These are phyloP conservation scores for Paradendryphiella salina DNA, from an alignment of 2,329 filamentous ascomycete genomes.

Conservation along the genomic window DNA sequence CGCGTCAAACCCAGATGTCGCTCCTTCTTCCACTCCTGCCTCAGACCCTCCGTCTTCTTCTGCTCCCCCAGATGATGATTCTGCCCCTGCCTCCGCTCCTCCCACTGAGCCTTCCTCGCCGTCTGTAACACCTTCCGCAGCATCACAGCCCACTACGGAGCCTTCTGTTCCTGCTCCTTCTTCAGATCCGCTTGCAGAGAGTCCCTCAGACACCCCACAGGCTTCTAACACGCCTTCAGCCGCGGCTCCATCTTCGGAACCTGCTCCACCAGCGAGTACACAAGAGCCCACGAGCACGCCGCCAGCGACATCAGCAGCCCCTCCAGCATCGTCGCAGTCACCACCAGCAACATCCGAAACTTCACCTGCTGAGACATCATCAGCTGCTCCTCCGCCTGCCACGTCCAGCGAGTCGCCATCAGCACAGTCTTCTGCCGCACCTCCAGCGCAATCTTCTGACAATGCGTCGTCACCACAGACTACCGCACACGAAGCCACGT, in stretches of 20 bases:
- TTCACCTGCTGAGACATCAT: background rate
- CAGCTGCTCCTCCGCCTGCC: constrained; percentile 11
- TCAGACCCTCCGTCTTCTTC: constrained; percentile 13
- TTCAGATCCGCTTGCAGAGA: constrained; percentile 20
- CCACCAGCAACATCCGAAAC: constrained; percentile 12
- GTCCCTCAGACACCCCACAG: constrained; percentile 16
- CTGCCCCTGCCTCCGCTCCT: constrained; percentile 9
- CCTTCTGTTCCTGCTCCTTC: constrained; percentile 20
- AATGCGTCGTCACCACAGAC: constrained; percentile 7
- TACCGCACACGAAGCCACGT: constrained; percentile 10
- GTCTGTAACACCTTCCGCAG: constrained; percentile 29
- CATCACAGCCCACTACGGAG: constrained; percentile 26
- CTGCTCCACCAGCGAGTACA: constrained; percentile 13
- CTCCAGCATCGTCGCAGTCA: constrained; percentile 16
- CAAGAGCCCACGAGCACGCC: constrained; percentile 13
- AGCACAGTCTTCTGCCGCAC: constrained; percentile 14
- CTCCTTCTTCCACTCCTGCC: constrained; percentile 14
- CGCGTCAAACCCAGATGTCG: constrained; percentile 7
- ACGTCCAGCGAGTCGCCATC: constrained; percentile 12
- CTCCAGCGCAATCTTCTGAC: background rate
- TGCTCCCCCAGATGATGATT: constrained; percentile 17
- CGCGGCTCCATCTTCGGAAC: constrained; percentile 12
- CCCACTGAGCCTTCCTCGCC: constrained; percentile 18
- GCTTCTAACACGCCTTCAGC: constrained; percentile 24
- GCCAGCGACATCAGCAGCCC: constrained; percentile 20